Conservation (phyloP, 805 yeast species). For the Isabelozyma gotoi region DNA sequence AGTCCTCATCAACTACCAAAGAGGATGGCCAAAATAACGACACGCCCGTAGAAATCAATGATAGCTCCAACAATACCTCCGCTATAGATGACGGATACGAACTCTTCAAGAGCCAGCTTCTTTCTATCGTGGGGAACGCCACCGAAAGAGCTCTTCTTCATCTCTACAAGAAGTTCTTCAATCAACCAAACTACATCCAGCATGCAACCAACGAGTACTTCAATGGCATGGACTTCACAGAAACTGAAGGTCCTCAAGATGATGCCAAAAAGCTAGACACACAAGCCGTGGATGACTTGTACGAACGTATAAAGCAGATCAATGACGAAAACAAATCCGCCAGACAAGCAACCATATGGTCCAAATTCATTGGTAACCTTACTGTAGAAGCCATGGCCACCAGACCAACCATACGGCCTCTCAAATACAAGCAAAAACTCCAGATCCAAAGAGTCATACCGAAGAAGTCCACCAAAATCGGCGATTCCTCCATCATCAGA, state of each 20-base stretch:
- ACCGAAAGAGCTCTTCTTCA: constrained; percentile 6
- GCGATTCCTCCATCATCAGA: constrained; percentile 26
- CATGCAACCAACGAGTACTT: constrained; percentile 42
- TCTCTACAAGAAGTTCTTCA: constrained; percentile 13
- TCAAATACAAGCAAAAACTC: constrained; percentile 45
- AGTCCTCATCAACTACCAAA: background rate
- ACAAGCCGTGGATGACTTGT: background rate
- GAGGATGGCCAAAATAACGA: too few species aligned
- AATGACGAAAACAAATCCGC: background rate
- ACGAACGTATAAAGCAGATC: background rate
- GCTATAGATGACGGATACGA: constrained; percentile 2
- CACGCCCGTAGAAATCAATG: too few species aligned
- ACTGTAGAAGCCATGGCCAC: constrained; percentile 72
- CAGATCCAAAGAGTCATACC: constrained; percentile 36
- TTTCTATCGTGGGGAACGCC: constrained; percentile 12
- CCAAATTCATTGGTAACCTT: constrained; percentile 56
- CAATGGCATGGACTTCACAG: constrained; percentile 38
- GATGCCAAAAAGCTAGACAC: background rate
- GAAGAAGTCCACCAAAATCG: constrained; percentile 12
- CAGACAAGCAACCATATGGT: constrained; percentile 20
- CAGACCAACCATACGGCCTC: constrained; percentile 52
- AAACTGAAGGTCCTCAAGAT: background rate
- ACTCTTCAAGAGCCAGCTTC: constrained; percentile 13
- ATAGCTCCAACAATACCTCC: background rate
- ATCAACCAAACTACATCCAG: constrained; percentile 10